Conservation (phyloP, 139 green algal genomes). For the Nannochloris sp. region DNA sequence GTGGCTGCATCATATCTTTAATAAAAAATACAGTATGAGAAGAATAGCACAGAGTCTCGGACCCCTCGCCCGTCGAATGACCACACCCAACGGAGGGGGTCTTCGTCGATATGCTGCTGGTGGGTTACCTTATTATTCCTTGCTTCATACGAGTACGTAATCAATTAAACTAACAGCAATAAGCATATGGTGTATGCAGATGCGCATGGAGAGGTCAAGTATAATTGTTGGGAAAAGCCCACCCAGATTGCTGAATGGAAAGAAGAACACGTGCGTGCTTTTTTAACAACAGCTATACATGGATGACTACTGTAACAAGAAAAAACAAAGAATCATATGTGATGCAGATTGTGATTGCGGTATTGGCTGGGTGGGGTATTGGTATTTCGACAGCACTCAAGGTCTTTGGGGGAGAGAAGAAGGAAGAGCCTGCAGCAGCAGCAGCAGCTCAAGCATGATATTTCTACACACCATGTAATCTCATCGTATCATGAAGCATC, state of each 20-base stretch:
- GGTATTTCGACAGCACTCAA: slow-evolving; percentile 39
- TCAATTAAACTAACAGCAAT: not conserved
- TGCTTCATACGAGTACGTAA: too few relatives aligned
- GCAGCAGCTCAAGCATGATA: not conserved
- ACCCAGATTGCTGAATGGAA: slow-evolving; percentile 34
- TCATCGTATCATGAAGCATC: not conserved
- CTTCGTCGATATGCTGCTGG: not conserved
- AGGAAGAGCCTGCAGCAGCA: slow-evolving; percentile 11
- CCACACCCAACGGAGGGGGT: too few relatives aligned
- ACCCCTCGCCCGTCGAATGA: not conserved
- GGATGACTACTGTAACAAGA: too few relatives aligned
- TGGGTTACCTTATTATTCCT: not conserved
- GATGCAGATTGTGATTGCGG: slow-evolving; percentile 42
- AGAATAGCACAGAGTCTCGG: not conserved
- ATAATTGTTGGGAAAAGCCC: slow-evolving; percentile 35
- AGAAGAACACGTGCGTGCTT: slow-evolving; percentile 34
- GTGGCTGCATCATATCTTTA: too few relatives aligned
- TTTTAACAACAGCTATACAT: too few relatives aligned
- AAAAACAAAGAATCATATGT: too few relatives aligned
- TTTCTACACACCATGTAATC: not conserved
- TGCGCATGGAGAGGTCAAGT: slow-evolving; percentile 41
- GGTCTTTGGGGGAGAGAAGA: slow-evolving; percentile 42
- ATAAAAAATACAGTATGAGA: too few relatives aligned
- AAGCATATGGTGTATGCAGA: slow-evolving; percentile 17
- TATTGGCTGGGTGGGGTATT: slow-evolving; percentile 40